A percentile compares a stretch with the other conserved stretches of the same genome.
phyloP scores from a whole-genome alignment of 106 monocot genomes.

The Phalaenopsis equestris region DNA sequence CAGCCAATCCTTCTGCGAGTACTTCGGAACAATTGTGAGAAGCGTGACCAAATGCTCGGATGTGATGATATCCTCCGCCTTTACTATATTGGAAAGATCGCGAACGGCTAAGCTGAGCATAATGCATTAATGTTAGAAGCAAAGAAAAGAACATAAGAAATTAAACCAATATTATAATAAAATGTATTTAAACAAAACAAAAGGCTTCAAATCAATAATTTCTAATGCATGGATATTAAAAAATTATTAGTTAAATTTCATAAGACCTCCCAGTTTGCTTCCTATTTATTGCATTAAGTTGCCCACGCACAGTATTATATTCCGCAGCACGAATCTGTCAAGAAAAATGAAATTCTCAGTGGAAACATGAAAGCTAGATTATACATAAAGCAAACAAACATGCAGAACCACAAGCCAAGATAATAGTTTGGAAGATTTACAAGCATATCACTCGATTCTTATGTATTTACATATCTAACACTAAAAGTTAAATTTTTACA shows the following conservation, averaged over 20 bases:
- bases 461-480: no score
- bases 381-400: not conserved
- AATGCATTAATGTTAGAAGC: not conserved
- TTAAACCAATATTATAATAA: not conserved
- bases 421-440: not conserved
- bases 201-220: not conserved
- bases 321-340: constrained; percentile 76
- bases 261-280: constrained; percentile 89
- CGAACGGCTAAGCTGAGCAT: constrained; percentile 78
- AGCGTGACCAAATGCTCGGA: constrained; percentile 94
- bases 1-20: constrained; percentile 94
- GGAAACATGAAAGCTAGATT: not conserved
- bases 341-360: not conserved
- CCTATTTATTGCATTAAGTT: constrained; percentile 96
- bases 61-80: constrained; percentile 84
- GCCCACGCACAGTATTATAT: constrained; percentile 85
- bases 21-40: constrained; percentile 83
- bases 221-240: not conserved
- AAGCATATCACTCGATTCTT: not conserved
- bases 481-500: no score
- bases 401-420: not conserved
- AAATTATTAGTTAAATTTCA: not conserved
- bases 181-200: not conserved
- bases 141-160: constrained; percentile 2
- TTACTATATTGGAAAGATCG: constrained; percentile 82